Evolutionary conservation across 2,329 filamentous ascomycete genomes (phyloP).

Genomic region (Reticulascus tulasneorum): DNA sequence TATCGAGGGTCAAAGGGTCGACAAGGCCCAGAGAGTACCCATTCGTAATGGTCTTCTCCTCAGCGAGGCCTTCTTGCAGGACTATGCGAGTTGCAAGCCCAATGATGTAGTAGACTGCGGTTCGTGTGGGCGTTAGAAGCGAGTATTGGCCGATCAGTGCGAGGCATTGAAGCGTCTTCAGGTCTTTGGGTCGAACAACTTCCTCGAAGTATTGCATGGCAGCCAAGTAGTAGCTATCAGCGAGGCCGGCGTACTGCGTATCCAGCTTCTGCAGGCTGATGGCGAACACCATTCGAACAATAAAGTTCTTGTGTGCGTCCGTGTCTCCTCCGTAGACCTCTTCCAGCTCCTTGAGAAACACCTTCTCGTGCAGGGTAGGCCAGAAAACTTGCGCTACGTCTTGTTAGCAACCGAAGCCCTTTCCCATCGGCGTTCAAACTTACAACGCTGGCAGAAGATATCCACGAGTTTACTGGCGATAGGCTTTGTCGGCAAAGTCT

Average conservation of each 20-base stretch:
- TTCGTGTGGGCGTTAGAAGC: slow-evolving; percentile 83
- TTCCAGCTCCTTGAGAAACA: slow-evolving; percentile 71
- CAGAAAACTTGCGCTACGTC: slow-evolving; percentile 76
- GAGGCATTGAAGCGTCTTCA: slow-evolving; percentile 87
- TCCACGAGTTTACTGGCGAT: slow-evolving; percentile 77
- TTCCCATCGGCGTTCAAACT: slow-evolving; percentile 18
- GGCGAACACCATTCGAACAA: slow-evolving; percentile 85
- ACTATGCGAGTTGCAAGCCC: slow-evolving; percentile 83
- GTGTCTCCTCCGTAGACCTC: slow-evolving; percentile 73
- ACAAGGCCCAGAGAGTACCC: slow-evolving; percentile 55
- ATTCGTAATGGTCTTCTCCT: slow-evolving; percentile 79
- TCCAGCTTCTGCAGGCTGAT: slow-evolving; percentile 93
- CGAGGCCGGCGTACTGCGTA: slow-evolving; percentile 83
- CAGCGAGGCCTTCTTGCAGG: slow-evolving; percentile 81
- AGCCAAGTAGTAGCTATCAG: slow-evolving; percentile 91
- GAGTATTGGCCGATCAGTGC: slow-evolving; percentile 88
- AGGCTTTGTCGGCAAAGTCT: slow-evolving; percentile 66
- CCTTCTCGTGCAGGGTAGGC: slow-evolving; percentile 80
- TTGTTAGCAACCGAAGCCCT: slow-evolving; percentile 12
- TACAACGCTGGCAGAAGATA: slow-evolving; percentile 81
- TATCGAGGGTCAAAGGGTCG: slow-evolving; percentile 76
- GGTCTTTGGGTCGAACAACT: slow-evolving; percentile 80
- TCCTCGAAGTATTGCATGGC: slow-evolving; percentile 81
- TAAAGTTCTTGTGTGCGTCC: slow-evolving; percentile 83
- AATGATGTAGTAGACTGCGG: slow-evolving; percentile 88